Conservation (phyloP, 164 flowering plant genomes). For the Stephania japonica region DNA sequence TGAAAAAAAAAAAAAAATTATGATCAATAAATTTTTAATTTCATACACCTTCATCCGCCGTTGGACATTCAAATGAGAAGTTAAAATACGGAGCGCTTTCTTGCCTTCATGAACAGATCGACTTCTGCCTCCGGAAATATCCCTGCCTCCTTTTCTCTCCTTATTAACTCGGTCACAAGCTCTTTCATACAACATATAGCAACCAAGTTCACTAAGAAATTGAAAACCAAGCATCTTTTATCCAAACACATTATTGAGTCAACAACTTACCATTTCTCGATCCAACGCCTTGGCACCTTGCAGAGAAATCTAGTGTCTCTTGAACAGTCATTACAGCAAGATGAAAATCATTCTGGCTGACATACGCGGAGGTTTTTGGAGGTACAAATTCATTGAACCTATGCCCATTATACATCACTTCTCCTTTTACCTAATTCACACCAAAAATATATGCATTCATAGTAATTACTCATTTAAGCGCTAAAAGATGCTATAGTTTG, state of each 20-base stretch:
- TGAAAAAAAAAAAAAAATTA: background rate
- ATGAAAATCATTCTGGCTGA: conserved; percentile 87
- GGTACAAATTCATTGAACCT: conserved; percentile 65
- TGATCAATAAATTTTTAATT: background rate
- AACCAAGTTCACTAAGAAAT: background rate
- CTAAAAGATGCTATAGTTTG: background rate
- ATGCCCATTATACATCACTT: conserved; percentile 68
- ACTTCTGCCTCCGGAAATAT: conserved; percentile 80
- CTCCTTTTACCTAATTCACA: conserved; percentile 52
- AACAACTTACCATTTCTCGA: conserved; percentile 55
- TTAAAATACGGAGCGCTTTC: background rate
- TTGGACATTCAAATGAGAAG: too few relatives aligned
- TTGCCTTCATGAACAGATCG: conserved; percentile 95
- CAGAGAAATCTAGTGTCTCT: conserved; percentile 92
- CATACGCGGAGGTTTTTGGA: conserved; percentile 72
- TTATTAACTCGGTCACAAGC: conserved; percentile 70
- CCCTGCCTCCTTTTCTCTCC: conserved; percentile 75
- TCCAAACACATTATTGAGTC: background rate
- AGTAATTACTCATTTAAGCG: background rate
- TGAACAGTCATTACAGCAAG: conserved; percentile 80
- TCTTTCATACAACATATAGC: conserved; percentile 26
- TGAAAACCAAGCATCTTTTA: background rate
- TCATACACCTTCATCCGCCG: background rate
- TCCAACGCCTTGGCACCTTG: conserved; percentile 88
- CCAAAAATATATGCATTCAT: background rate